Evolutionary conservation across 192 early-diverging fungal species (phyloP), one percentile per base, ranked within the genome.

Genomic region (Lobosporangium transversale): DNA sequence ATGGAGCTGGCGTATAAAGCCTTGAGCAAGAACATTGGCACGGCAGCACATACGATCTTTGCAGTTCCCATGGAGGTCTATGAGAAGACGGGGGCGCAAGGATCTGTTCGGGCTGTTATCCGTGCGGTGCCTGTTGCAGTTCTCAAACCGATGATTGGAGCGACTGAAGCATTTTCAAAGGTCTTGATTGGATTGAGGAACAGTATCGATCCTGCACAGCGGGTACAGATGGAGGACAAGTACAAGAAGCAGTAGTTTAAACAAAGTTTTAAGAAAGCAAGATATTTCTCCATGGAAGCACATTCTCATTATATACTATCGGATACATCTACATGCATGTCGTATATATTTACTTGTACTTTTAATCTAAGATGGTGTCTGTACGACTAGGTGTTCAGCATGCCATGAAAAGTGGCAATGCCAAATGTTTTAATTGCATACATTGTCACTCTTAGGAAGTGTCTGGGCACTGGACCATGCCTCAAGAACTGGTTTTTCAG

Each of bases 61-160:
- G 93, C 95, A 12, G 93, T 95, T 8, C 96, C 95, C 0, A 92
- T 89, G 68, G 90, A 94, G 49, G 88, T 93, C 11, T 88, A 93
- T 58, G 91, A 94, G 57, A 81, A 67, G 29, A 83, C 70, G 37
- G 83, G 66, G 66, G 68, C 80, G 4, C 84, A 86, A 48, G 82
- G 88, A 48, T 85, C 89, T 35, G 81, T 87, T 4, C 81, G 81
- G 10, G 88, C 93, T 0, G 92, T 93, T 12, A 88, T 91, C 27
- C 75, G 85, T 21, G 93, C 92, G 2, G 89, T 98, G 27, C 97
- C 97, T 0, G 91, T 94, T 18, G 94, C 97, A 1, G 90, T 97
- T 31, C 82, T 98, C 26, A 93, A 93, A 78, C 97, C 97, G 0
- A 94, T 97, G 90, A 97, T 98, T 79, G 95, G 97, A 0, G 91